phyloP scores from a whole-genome alignment of 1,139 yeast species.

The Protomyces inundatus region DNA sequence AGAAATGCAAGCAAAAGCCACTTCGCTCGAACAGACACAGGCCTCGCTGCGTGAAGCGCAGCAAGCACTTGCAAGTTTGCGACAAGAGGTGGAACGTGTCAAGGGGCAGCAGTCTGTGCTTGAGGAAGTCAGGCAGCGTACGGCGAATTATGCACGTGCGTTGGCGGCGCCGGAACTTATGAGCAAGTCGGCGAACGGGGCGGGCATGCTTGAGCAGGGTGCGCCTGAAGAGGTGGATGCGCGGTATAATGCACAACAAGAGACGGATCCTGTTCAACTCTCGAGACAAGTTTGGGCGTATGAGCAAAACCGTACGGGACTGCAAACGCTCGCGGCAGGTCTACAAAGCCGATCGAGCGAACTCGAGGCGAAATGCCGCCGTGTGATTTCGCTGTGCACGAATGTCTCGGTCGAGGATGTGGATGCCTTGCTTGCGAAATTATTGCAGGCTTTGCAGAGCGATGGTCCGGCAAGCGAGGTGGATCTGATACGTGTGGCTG shows the following conservation, averaged over 20 bases:
- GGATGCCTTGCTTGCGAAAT: conserved; percentile 75
- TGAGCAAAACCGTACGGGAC: conserved; percentile 53
- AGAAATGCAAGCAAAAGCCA: conserved; percentile 48
- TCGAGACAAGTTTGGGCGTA: conserved; percentile 79
- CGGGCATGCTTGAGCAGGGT: neutral
- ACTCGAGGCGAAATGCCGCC: conserved; percentile 76
- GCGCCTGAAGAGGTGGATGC: conserved; percentile 45
- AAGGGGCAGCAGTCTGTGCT: conserved; percentile 47
- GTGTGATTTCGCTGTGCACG: conserved; percentile 85
- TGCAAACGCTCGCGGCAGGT: conserved; percentile 49
- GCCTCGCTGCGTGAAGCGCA: conserved; percentile 49
- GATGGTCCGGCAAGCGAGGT: conserved; percentile 56
- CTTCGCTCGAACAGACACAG: conserved; percentile 47
- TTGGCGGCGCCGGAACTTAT: conserved; percentile 31
- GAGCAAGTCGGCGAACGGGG: neutral
- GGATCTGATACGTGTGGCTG: conserved; percentile 49
- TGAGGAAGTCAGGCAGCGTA: conserved; percentile 54
- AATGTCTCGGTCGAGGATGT: conserved; percentile 75
- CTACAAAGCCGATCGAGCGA: conserved; percentile 53
- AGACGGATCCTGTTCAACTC: conserved; percentile 36
- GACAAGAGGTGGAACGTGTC: conserved; percentile 46
- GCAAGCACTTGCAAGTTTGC: conserved; percentile 44
- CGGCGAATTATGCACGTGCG: conserved; percentile 45
- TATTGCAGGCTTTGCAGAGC: conserved; percentile 85
- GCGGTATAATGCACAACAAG: conserved; percentile 42